Evolutionary conservation across 1,284 basidiomycete species (phyloP).

Genomic region (Malassezia japonica): DNA sequence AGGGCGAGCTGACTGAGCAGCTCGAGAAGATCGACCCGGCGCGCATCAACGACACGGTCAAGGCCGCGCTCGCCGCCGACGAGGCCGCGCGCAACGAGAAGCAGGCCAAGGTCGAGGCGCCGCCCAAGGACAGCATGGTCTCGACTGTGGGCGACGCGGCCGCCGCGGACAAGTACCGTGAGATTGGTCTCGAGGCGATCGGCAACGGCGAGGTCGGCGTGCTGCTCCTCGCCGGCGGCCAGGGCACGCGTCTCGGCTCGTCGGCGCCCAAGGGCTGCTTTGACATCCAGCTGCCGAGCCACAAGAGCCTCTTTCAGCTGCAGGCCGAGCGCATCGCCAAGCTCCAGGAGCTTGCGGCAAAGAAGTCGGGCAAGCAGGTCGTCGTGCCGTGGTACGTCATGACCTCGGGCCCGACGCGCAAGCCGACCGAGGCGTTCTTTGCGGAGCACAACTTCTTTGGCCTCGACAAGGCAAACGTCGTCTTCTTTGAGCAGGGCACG

Average conservation of each 20-base stretch:
- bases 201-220: slow-evolving; percentile 75
- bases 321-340: slow-evolving; percentile 88
- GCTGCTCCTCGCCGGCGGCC: slow-evolving; percentile 92
- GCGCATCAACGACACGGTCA: slow-evolving; percentile 80
- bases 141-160: slow-evolving; percentile 31
- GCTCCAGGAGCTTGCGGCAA: slow-evolving; percentile 63
- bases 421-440: slow-evolving; percentile 79
- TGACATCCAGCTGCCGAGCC: slow-evolving; percentile 83
- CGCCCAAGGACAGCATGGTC: slow-evolving; percentile 27
- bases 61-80: slow-evolving; percentile 66
- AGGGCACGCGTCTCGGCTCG: slow-evolving; percentile 88
- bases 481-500: slow-evolving; percentile 96
- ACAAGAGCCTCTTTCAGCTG: slow-evolving; percentile 88
- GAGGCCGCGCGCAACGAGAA: slow-evolving; percentile 52
- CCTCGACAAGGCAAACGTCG: slow-evolving; percentile 65
- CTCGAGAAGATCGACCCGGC: slow-evolving; percentile 73
- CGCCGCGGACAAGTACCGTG: slow-evolving; percentile 53
- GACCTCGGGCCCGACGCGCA: slow-evolving; percentile 91
- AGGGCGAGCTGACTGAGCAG: slow-evolving; percentile 61
- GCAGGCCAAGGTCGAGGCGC: slow-evolving; percentile 44
- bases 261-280: slow-evolving; percentile 93
- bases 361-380: slow-evolving; percentile 51
- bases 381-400: slow-evolving; percentile 96
- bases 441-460: slow-evolving; percentile 71
- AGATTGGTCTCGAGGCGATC: slow-evolving; percentile 69